Evolutionary conservation across 345 rosid species (phyloP), one percentile per base, ranked within the genome.

Genomic region (Camelina laxa): DNA sequence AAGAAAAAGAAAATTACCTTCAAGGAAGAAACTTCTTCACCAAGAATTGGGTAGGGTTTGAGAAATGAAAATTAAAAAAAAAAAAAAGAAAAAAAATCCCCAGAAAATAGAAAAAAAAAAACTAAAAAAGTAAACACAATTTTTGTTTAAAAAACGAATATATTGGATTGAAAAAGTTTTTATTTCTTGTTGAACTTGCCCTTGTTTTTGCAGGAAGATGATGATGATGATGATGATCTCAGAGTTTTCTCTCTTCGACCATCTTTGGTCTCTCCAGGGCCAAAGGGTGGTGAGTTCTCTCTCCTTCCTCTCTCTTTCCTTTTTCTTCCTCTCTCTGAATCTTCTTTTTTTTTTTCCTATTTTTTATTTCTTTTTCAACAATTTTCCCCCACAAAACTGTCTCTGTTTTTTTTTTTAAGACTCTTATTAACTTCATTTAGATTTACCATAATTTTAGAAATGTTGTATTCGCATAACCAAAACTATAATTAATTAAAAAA

Each of bases 161-260:
- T 60, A 24, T 24, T 19, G 5, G 63, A 45, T 39, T 57, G 20
- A 56, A 60, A 24, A 67, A 19, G 38, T 47, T 65, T 14, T 65
- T 45, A 9, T 72, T 38, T 65, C 54, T 84, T 58, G 56, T 82
- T 75, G 69, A 73, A 78, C 76, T 89, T 84, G 87, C 87, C 89
- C 72, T 79, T 65, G 12, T 54, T 56, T 56, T 56, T 64, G 67
- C 76, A 70, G 65, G 60, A 61, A 5, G 48, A 31, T 67, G 20
- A 36, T 2, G 64, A 60, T 19, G 70, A 63, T 22, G 76, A 64
- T 55, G 88, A 88, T 88, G 92, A 89, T 85, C 85, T 87, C 86
- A 87, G 91, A 87, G 89, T 81, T 77, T 83, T 83, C 66, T 84
- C 85, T 83, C 91, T 80, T 81, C 88, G 88, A 84, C 87, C 87